Conservation (phyloP, 2,329 filamentous ascomycete genomes). For the Botryotinia calthae region DNA sequence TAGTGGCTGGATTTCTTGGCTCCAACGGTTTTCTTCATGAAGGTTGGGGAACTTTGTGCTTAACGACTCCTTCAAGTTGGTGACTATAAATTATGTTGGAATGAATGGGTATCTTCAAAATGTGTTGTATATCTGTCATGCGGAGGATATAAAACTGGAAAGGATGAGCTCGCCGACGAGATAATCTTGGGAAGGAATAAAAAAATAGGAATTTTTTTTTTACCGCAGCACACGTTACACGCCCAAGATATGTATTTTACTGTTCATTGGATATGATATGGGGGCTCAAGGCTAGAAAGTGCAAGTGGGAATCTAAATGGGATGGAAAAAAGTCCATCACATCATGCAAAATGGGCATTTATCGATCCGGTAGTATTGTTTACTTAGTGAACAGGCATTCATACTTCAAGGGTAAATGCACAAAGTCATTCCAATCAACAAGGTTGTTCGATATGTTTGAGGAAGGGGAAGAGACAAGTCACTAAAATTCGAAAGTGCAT, state of each 20-base stretch:
- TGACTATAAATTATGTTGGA: neutral
- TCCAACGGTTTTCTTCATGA: conserved; percentile 2
- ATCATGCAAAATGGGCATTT: neutral
- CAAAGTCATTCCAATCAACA: neutral
- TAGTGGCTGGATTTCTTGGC: neutral
- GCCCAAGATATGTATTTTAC: neutral
- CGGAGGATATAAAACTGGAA: neutral
- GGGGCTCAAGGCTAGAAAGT: neutral
- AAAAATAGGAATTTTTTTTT: too few relatives aligned
- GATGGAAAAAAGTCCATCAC: neutral
- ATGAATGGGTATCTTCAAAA: neutral
- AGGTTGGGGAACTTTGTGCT: neutral
- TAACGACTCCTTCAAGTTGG: neutral
- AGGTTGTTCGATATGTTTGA: neutral
- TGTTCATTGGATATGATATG: neutral
- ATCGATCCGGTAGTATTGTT: neutral
- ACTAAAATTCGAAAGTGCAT: neutral
- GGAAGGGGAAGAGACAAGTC: neutral
- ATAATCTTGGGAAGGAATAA: neutral
- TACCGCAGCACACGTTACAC: neutral
- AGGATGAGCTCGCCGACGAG: neutral
- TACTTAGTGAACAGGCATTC: neutral
- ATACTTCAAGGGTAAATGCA: neutral
- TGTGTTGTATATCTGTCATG: neutral
- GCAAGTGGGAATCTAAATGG: neutral